Evolutionary conservation across 2,329 filamentous ascomycete genomes (phyloP).

Genomic region (Aspergillus pseudoviridinutans): DNA sequence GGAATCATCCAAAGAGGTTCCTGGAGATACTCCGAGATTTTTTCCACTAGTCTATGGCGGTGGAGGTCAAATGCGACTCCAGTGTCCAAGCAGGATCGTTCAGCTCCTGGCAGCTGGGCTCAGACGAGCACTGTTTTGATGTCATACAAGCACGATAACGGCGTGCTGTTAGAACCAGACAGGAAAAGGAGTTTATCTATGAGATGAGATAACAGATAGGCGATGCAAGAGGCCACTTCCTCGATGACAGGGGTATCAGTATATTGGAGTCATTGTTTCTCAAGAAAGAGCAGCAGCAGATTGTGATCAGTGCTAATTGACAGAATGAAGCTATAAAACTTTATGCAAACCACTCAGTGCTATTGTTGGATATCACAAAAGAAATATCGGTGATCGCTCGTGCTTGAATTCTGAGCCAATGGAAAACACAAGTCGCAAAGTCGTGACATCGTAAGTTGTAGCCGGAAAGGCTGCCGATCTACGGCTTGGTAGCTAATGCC

Average conservation of each 20-base stretch:
- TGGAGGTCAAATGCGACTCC: too few relatives aligned
- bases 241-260: background rate
- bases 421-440: conserved; percentile 7
- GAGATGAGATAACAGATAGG: background rate
- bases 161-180: background rate
- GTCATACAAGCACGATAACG: background rate
- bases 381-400: background rate
- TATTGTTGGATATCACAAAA: background rate
- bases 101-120: too few relatives aligned
- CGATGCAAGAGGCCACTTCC: too few relatives aligned
- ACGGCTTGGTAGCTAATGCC: conserved; percentile 17
- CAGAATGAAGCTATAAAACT: background rate
- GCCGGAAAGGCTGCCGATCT: background rate
- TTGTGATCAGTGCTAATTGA: background rate
- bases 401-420: background rate
- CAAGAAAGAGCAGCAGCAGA: background rate
- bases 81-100: too few relatives aligned
- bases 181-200: background rate
- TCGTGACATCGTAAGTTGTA: conserved; percentile 24
- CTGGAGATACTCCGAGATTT: conserved; percentile 1
- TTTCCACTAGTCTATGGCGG: background rate
- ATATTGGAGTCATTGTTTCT: background rate
- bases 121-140: too few relatives aligned
- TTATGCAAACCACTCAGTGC: background rate
- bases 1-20: too few relatives aligned